A percentile compares a stretch with the other conserved stretches of the same genome.
These are phyloP conservation scores for Diaporthe humulicola DNA, from an alignment of 2,329 filamentous ascomycete species.

Conservation along the genomic window DNA sequence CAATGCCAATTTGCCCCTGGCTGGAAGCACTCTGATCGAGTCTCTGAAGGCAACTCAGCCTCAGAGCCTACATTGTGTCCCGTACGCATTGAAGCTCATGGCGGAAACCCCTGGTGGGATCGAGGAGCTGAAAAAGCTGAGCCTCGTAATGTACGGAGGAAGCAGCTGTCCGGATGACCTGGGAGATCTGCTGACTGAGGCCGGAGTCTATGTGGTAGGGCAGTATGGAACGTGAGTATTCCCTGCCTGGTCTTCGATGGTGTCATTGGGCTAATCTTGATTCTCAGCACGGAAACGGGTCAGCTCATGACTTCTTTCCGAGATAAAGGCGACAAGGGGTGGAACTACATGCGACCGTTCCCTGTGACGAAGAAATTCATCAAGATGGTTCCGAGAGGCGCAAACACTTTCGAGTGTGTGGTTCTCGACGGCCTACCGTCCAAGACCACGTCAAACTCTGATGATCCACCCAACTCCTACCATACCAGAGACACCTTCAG, in stretches of 20 bases:
- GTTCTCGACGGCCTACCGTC: conserved; percentile 49
- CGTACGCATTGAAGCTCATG: conserved; percentile 69
- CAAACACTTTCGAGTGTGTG: conserved; percentile 49
- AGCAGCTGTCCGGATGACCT: conserved; percentile 66
- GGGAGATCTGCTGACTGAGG: conserved; percentile 60
- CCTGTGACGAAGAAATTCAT: conserved; percentile 57
- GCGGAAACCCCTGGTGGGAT: conserved; percentile 66
- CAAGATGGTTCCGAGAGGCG: conserved; percentile 49
- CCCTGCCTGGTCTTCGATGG: no score
- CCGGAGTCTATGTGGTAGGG: conserved; percentile 62
- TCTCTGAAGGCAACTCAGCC: conserved; percentile 56
- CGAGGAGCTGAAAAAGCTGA: conserved; percentile 54
- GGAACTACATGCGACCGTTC: conserved; percentile 66
- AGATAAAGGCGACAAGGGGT: conserved; percentile 62
- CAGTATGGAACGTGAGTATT: conserved; percentile 62
- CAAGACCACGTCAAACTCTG: conserved; percentile 52
- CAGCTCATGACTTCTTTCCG: conserved; percentile 69
- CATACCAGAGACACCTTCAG: conserved; percentile 59
- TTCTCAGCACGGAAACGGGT: conserved; percentile 65
- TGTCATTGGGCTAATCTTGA: background rate
- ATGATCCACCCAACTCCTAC: conserved; percentile 59
- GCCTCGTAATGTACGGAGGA: conserved; percentile 64
- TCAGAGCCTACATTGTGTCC: conserved; percentile 67
- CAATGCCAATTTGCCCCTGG: conserved; percentile 63
- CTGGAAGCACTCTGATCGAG: conserved; percentile 56